Conservation (phyloP, 306 rosid genomes). For the Quercus dentata region DNA sequence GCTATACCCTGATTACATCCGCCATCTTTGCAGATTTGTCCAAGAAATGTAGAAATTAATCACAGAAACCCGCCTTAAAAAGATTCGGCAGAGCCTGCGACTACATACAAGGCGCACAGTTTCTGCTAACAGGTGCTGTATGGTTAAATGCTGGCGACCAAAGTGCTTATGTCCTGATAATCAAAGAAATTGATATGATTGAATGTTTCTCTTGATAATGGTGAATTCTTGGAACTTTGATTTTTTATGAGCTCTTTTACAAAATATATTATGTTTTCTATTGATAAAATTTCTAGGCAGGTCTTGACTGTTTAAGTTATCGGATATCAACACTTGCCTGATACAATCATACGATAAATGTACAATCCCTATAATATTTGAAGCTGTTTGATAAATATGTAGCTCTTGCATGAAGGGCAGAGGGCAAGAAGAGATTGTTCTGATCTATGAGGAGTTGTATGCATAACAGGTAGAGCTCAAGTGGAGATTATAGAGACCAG, state of each 20-base stretch:
- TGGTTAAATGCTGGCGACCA: constrained; percentile 34
- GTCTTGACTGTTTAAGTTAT: background rate
- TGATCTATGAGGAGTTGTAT: too few species aligned
- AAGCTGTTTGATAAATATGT: too few species aligned
- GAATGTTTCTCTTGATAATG: constrained; percentile 16
- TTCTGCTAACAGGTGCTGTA: constrained; percentile 32
- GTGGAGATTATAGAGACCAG: too few species aligned
- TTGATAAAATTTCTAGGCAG: background rate
- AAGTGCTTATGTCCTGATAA: constrained; percentile 25
- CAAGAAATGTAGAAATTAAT: constrained; percentile 86
- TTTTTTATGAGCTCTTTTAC: constrained; percentile 23
- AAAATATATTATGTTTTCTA: background rate
- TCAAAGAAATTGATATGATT: constrained; percentile 27
- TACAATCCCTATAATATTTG: too few species aligned
- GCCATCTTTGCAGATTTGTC: constrained; percentile 75
- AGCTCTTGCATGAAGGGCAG: too few species aligned
- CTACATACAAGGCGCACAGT: constrained; percentile 28
- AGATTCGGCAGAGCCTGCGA: constrained; percentile 45
- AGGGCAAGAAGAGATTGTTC: too few species aligned
- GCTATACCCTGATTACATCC: constrained; percentile 94
- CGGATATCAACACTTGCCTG: too few species aligned
- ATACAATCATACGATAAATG: too few species aligned
- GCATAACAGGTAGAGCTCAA: too few species aligned
- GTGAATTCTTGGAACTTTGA: constrained; percentile 13
- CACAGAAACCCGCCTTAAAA: constrained; percentile 63